Base-by-base conservation (phyloP, 2,329 filamentous ascomycete species). In the Pseudocercospora musae region DNA sequence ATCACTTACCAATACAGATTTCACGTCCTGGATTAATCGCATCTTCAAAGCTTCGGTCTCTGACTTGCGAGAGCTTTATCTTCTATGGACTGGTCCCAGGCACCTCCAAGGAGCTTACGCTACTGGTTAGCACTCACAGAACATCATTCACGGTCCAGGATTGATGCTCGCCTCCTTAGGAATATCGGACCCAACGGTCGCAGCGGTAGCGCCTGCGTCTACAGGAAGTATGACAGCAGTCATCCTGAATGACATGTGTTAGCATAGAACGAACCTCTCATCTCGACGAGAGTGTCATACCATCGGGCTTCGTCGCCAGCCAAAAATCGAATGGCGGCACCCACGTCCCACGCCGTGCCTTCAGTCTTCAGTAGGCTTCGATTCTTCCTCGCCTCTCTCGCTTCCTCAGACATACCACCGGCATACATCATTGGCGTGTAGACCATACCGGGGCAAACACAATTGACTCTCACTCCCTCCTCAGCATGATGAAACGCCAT, bases 381-480 rank as follows among this genome's bases (percentile, higher is more conserved):
- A 57, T 81, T 80, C 63, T 78, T 78, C 18, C 83, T 73, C 11
- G 80, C 78, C 64, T 81, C 79, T 50, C 82, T 73, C 2, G 78
- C 80, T 61, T 82, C 80, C 3, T 81, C 77, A 2, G 70, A 79
- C 82, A 84, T 84, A 0, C 81, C 80, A 2, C 72, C 70, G 0
- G 76, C 77, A 62, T 81, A 83, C 79, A 84, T 83, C 81, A 85
- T 83, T 0, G 83, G 82, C 1, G 82, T 85, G 63, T 83, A 84
- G 1, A 84, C 73, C 82, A 84, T 79, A 2, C 68, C 81, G 0
- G 82, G 82, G 69, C 81, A 84, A 5, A 85, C 81, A 66, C 83
- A 84, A 63, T 85, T 85, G 2, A 85, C 82, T 13, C 82, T 70
- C 37, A 85, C 82, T 0, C 80, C 78, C 42, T 82, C 77, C 0